Percentiles rank a stretch among this genome's conserved stretches.
phyloP scores from a whole-genome alignment of 1,139 yeast genomes.

The Hansenula lynferdii region DNA sequence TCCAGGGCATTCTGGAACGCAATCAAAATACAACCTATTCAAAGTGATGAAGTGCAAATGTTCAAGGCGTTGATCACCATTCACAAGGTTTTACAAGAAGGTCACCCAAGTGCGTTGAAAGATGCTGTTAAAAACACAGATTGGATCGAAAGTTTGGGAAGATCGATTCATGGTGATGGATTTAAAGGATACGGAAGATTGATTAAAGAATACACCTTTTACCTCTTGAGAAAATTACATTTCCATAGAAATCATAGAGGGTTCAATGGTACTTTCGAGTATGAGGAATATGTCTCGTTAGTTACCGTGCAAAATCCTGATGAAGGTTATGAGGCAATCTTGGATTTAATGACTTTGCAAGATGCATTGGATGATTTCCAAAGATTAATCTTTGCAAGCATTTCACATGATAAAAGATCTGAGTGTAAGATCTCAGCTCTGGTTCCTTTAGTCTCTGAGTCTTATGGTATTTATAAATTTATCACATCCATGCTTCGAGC shows the following conservation, averaged over 20 bases:
- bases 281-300: constrained; percentile 88
- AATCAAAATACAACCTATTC: constrained; percentile 75
- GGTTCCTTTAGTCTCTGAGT: constrained; percentile 90
- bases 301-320: constrained; percentile 90
- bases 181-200: constrained; percentile 60
- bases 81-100: constrained; percentile 95
- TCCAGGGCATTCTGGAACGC: constrained; percentile 86
- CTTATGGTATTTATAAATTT: constrained; percentile 90
- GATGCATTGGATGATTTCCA: constrained; percentile 81
- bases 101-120: constrained; percentile 78
- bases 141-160: constrained; percentile 53
- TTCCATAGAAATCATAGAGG: constrained; percentile 86
- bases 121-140: constrained; percentile 75
- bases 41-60: constrained; percentile 74
- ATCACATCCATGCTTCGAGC: constrained; percentile 90
- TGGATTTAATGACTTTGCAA: constrained; percentile 83
- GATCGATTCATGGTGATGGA: constrained; percentile 33
- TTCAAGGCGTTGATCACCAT: constrained; percentile 86
- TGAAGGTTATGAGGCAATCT: constrained; percentile 87
- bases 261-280: constrained; percentile 93
- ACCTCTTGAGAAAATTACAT: constrained; percentile 65
- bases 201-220: constrained; percentile 72
- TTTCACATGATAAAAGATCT: constrained; percentile 58
- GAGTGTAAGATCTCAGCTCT: constrained; percentile 85
- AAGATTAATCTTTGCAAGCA: constrained; percentile 68